Percentiles rank a stretch among this genome's conserved stretches.
Evolutionary conservation across 345 rosid species (phyloP).

Genomic region (Sisymbrium altissimum): DNA sequence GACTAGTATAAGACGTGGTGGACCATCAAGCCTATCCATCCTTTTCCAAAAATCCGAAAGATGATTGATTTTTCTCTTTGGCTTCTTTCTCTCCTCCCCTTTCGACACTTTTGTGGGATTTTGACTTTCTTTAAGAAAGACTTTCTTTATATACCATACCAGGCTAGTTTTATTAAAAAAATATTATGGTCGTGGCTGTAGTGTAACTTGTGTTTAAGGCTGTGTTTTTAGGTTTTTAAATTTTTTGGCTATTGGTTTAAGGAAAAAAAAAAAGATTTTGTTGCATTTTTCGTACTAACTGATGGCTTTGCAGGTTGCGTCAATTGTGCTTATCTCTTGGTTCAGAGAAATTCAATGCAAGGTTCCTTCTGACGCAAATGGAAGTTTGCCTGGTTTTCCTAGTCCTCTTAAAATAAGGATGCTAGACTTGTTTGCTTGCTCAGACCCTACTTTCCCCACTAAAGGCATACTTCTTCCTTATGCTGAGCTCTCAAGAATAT

Average conservation of each 20-base stretch:
- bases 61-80: not conserved
- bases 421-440: constrained; percentile 75
- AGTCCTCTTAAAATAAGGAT: constrained; percentile 62
- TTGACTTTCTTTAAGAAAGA: not conserved
- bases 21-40: constrained; percentile 59
- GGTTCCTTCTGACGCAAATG: constrained; percentile 39
- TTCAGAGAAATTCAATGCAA: constrained; percentile 72
- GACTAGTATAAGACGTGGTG: constrained; percentile 75
- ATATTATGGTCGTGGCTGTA: too few relatives aligned
- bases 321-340: constrained; percentile 92
- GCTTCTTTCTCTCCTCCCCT: not conserved
- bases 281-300: constrained; percentile 23
- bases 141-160: too few relatives aligned
- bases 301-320: constrained; percentile 61
- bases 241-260: too few relatives aligned
- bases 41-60: not conserved
- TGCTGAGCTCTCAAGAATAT: constrained; percentile 91
- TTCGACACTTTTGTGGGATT: not conserved
- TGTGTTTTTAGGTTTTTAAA: too few relatives aligned
- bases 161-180: too few relatives aligned
- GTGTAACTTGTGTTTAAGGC: too few relatives aligned
- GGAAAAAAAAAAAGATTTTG: too few relatives aligned
- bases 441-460: constrained; percentile 88
- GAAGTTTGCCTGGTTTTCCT: constrained; percentile 51
- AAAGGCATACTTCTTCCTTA: constrained; percentile 77